Evolutionary conservation across 2,329 filamentous ascomycete genomes (phyloP).

Genomic region (Xylogone sp.): DNA sequence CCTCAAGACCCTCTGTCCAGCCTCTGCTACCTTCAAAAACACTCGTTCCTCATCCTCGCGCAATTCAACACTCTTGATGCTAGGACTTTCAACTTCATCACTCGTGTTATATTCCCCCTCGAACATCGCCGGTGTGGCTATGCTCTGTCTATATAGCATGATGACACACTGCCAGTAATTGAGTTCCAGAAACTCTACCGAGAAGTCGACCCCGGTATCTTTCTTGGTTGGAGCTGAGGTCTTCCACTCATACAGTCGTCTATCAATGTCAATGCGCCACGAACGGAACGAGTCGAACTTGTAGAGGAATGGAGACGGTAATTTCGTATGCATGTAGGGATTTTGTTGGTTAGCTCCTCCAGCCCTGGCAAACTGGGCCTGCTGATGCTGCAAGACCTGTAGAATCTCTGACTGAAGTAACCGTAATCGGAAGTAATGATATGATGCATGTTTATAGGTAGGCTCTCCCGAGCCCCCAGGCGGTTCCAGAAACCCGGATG

Average conservation of each 20-base stretch:
- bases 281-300: constrained; percentile 81
- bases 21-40: constrained; percentile 91
- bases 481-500: constrained; percentile 65
- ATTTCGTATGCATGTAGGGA: constrained; percentile 70
- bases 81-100: constrained; percentile 60
- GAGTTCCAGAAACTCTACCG: constrained; percentile 82
- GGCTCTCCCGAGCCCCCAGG: constrained; percentile 50
- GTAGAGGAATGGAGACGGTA: constrained; percentile 81
- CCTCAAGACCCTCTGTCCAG: constrained; percentile 86
- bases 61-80: constrained; percentile 60
- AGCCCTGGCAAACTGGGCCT: constrained; percentile 73
- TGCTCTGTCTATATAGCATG: constrained; percentile 88
- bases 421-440: constrained; percentile 88
- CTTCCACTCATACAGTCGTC: constrained; percentile 82
- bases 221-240: constrained; percentile 70
- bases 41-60: constrained; percentile 85
- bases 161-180: constrained; percentile 99
- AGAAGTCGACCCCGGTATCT: constrained; percentile 85
- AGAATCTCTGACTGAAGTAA: constrained; percentile 92
- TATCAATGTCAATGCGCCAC: constrained; percentile 86
- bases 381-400: constrained; percentile 88
- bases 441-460: constrained; percentile 85
- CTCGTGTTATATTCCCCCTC: constrained; percentile 71
- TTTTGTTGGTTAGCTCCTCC: constrained; percentile 61
- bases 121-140: constrained; percentile 80